Base-by-base conservation (phyloP, 169 alveolate species). In the Plasmodium inui region DNA sequence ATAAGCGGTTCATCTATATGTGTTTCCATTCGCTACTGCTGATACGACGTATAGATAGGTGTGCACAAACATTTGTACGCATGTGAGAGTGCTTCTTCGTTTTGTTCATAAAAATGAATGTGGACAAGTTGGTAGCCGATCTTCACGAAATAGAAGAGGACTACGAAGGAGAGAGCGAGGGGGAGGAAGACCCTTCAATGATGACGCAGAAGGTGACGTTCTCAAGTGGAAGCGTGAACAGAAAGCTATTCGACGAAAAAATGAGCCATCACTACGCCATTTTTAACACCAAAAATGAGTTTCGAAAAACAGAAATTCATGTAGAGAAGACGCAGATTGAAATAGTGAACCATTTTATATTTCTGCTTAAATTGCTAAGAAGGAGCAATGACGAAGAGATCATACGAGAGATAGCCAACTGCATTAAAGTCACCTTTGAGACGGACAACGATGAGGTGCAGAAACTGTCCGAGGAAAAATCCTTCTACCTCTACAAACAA, bases 221-320 rank as follows among this genome's bases (percentile, higher is more conserved):
- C 30, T 28, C 44, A 6, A 26, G 30, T 30, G 39, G 26, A 10
- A 53, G 46, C 26, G 70, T 26, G 12, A 34, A 22, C 39, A 14
- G 19, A 55, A 83, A 50, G 26, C 8, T 70, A 37, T 17, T 37
- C 39, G 22, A 89, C 41, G 82, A 79, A 57, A 72, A 85, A 44
- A 44, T 28, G 37, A 37, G 41, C 5, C 71, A 67, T n/a, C 82
- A 89, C 55, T 79, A 46, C 32, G 61, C 94, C 17, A 89, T 79
- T 89, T 89, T 89, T 80, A 89, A 89, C 55, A 89, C 74, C 50
- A 89, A 73, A 71, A 89, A 89, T 53, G 94, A 89, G 44, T 89
- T 79, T 14, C 79, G 72, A 70, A 79, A 34, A n/a, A 39, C 55
- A 12, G 83, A 78, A 67, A 89, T 89, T 26, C 22, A 67, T 12